A percentile compares a stretch with the other conserved stretches of the same genome.
Evolutionary conservation across 371 early-diverging fungal genomes (phyloP).

Genomic region (Blakeslea trispora): DNA sequence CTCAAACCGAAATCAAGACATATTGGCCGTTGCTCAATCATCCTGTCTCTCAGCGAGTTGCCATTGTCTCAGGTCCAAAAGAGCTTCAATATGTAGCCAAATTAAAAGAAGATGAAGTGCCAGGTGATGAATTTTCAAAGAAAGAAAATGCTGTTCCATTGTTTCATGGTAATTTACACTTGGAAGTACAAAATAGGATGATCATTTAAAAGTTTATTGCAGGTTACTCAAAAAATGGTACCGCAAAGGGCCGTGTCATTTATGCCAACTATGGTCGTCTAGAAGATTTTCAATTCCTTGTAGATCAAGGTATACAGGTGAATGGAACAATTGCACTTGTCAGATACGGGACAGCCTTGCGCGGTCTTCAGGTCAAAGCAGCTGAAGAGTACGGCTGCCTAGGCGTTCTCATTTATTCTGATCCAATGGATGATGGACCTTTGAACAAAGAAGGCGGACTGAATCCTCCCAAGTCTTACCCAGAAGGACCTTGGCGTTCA

Average conservation of each 20-base stretch:
- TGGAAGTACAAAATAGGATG: no score
- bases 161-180: no score
- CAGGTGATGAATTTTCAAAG: slow-evolving; percentile 63
- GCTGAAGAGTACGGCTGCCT: slow-evolving; percentile 61
- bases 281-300: slow-evolving; percentile 60
- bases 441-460: slow-evolving; percentile 12
- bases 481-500: slow-evolving; percentile 70
- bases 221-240: slow-evolving; percentile 54
- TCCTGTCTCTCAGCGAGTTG: slow-evolving; percentile 57
- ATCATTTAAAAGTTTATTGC: no score
- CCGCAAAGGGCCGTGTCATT: slow-evolving; percentile 58
- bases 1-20: slow-evolving; percentile 55
- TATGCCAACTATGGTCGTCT: slow-evolving; percentile 70
- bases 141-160: no score
- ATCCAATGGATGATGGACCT: slow-evolving; percentile 67
- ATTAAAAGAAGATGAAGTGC: slow-evolving; percentile 58
- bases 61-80: slow-evolving; percentile 55
- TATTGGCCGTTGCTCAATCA: slow-evolving; percentile 66
- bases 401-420: slow-evolving; percentile 65
- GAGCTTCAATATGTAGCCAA: slow-evolving; percentile 54
- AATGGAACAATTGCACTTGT: slow-evolving; percentile 62
- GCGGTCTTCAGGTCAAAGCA: slow-evolving; percentile 66
- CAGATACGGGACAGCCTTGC: slow-evolving; percentile 62
- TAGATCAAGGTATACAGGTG: slow-evolving; percentile 46
- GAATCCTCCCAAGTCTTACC: slow-evolving; percentile 57